phyloP scores from a whole-genome alignment of 2,329 filamentous ascomycete genomes.

The Alternaria longipes region DNA sequence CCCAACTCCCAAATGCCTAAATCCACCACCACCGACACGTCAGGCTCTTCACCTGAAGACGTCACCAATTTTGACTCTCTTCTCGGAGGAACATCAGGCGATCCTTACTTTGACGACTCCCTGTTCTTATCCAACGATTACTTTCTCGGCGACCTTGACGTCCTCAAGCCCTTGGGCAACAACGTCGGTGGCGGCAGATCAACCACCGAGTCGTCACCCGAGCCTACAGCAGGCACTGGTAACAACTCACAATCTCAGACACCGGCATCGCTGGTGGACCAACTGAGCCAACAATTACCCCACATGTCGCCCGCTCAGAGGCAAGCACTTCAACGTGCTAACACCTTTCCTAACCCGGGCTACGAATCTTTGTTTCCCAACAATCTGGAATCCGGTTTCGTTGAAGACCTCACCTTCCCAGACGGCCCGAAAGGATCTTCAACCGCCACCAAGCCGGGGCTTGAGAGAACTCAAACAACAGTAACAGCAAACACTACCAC shows the following conservation, averaged over 20 bases:
- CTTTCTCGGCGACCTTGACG: conserved; percentile 52
- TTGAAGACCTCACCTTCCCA: conserved; percentile 51
- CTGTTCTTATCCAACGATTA: conserved; percentile 51
- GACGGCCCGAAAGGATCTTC: conserved; percentile 42
- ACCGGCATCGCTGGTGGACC: conserved; percentile 32
- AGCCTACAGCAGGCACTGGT: conserved; percentile 36
- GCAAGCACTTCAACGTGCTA: conserved; percentile 39
- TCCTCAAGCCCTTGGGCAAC: conserved; percentile 49
- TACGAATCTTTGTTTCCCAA: conserved; percentile 51
- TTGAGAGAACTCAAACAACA: conserved; percentile 30
- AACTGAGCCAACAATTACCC: conserved; percentile 36
- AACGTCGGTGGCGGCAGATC: conserved; percentile 42
- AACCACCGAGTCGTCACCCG: conserved; percentile 51
- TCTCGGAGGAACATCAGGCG: conserved; percentile 40
- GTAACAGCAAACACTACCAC: conserved; percentile 23
- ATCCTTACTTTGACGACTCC: conserved; percentile 51
- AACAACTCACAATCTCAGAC: conserved; percentile 36
- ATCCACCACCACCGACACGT: conserved; percentile 44
- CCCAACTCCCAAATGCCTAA: conserved; percentile 48
- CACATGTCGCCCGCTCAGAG: conserved; percentile 38
- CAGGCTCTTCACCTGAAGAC: conserved; percentile 45
- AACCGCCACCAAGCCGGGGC: conserved; percentile 19
- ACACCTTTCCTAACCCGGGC: conserved; percentile 45
- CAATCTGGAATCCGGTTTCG: conserved; percentile 46
- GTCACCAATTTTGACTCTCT: conserved; percentile 43